These are phyloP conservation scores for Beta macrorhiza DNA, from an alignment of 179 eudicot species.

Conservation along the genomic window DNA sequence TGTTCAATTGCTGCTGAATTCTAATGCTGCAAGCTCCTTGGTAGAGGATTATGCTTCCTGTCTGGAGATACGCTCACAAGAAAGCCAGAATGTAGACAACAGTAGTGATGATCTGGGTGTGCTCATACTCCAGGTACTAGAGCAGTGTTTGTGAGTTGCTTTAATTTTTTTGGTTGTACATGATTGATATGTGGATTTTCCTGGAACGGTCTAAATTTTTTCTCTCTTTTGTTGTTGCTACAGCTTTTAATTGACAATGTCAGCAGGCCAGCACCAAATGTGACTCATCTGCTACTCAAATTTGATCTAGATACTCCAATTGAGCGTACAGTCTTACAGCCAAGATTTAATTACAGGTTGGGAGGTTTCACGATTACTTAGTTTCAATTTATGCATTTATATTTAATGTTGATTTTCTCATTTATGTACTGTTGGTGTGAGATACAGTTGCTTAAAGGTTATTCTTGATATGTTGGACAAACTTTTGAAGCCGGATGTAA, in stretches of 20 bases:
- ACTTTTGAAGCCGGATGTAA: constrained; percentile 70
- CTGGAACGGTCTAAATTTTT: constrained; percentile 12
- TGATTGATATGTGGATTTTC: constrained; percentile 12
- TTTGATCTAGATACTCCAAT: constrained; percentile 82
- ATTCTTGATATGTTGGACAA: constrained; percentile 89
- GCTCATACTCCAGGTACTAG: constrained; percentile 79
- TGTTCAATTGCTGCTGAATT: constrained; percentile 73
- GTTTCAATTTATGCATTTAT: neutral
- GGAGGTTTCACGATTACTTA: neutral
- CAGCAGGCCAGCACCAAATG: constrained; percentile 86
- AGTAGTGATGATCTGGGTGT: constrained; percentile 86
- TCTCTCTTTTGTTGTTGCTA: constrained; percentile 6
- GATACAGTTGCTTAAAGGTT: constrained; percentile 87
- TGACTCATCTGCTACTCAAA: constrained; percentile 84
- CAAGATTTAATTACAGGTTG: constrained; percentile 92
- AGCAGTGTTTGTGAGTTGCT: neutral
- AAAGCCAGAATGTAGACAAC: constrained; percentile 71
- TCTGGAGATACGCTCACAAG: constrained; percentile 86
- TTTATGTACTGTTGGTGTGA: constrained; percentile 13
- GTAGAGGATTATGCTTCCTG: constrained; percentile 98
- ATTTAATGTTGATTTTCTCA: constrained; percentile 8
- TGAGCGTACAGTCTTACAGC: constrained; percentile 83
- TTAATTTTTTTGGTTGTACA: neutral
- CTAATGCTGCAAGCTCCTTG: constrained; percentile 71
- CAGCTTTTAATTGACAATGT: constrained; percentile 95